These are phyloP conservation scores for Aspergillus thermomutatus DNA, from an alignment of 2,329 filamentous ascomycete genomes.

Conservation along the genomic window DNA sequence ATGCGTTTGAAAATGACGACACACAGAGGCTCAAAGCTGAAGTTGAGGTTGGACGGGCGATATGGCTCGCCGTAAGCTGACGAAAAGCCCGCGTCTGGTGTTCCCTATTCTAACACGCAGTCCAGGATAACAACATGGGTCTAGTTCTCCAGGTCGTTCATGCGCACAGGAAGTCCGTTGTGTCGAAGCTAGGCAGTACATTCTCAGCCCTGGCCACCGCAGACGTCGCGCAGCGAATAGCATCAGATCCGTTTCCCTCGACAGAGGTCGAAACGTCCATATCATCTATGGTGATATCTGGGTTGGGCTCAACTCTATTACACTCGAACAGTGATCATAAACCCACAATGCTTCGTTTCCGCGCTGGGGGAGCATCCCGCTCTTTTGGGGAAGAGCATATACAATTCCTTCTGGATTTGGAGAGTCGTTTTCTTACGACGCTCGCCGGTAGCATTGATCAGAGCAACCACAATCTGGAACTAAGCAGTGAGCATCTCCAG, in stretches of 20 bases:
- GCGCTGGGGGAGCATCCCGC: constrained; percentile 29
- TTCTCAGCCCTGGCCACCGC: constrained; percentile 63
- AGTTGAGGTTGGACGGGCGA: constrained; percentile 54
- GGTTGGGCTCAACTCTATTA: constrained; percentile 51
- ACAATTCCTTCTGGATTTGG: constrained; percentile 44
- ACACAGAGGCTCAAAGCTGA: constrained; percentile 62
- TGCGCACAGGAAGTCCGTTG: constrained; percentile 71
- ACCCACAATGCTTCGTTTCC: constrained; percentile 54
- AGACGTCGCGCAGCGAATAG: constrained; percentile 40
- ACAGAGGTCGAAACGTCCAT: constrained; percentile 34
- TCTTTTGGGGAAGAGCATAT: constrained; percentile 35
- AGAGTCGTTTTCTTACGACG: constrained; percentile 48
- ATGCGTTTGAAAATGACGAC: constrained; percentile 62
- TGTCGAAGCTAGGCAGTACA: constrained; percentile 68
- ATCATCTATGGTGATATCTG: constrained; percentile 47
- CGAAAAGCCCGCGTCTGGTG: not conserved
- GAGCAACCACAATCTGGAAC: constrained; percentile 53
- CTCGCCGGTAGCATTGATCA: constrained; percentile 53
- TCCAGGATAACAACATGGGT: constrained; percentile 66
- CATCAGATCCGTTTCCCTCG: constrained; percentile 21
- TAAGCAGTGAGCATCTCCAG: constrained; percentile 59
- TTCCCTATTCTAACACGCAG: constrained; percentile 4
- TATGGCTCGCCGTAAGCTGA: constrained; percentile 58
- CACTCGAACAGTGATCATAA: constrained; percentile 36
- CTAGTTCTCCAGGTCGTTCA: constrained; percentile 67